phyloP scores from a whole-genome alignment of 257 asterid species.

The Nemophila menziesii region DNA sequence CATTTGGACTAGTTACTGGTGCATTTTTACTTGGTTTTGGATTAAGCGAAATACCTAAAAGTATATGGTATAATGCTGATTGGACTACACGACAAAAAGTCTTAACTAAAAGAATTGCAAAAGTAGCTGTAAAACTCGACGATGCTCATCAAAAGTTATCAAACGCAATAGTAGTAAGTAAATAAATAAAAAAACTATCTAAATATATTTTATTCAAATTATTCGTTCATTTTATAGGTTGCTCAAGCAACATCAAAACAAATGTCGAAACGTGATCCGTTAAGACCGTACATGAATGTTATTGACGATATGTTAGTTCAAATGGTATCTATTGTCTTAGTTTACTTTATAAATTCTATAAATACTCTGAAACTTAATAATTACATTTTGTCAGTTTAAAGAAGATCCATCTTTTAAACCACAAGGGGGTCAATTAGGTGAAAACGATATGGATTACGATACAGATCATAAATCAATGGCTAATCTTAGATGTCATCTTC shows the following conservation, averaged over 20 bases:
- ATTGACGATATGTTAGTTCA: conserved; percentile 83
- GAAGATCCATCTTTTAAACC: conserved; percentile 98
- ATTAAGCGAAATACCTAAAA: conserved; percentile 87
- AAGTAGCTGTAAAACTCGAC: conserved; percentile 93
- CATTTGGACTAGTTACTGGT: conserved; percentile 99
- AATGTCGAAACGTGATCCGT: conserved; percentile 95
- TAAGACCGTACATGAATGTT: conserved; percentile 84
- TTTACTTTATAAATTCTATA: conserved; percentile 10
- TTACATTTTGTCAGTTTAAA: conserved; percentile 40
- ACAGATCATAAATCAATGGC: conserved; percentile 99
- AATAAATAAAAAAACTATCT: too few species aligned
- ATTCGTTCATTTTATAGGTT: conserved; percentile 38
- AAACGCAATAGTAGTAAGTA: conserved; percentile 87
- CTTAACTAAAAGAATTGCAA: conserved; percentile 87
- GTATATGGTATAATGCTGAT: conserved; percentile 91
- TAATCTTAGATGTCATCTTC: conserved; percentile 83
- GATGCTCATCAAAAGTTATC: conserved; percentile 94
- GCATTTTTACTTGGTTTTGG: conserved; percentile 99
- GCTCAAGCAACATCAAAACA: conserved; percentile 99
- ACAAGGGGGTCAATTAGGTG: conserved; percentile 94
- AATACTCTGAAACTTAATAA: conserved; percentile 8
- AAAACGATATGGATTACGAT: conserved; percentile 97
- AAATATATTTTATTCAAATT: too few species aligned
- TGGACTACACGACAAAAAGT: conserved; percentile 93
- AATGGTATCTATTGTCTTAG: conserved; percentile 48